Percentiles rank a stretch among this genome's conserved stretches.
phyloP scores from a whole-genome alignment of 768 basidiomycete genomes.

The Boletus rubescentipes region DNA sequence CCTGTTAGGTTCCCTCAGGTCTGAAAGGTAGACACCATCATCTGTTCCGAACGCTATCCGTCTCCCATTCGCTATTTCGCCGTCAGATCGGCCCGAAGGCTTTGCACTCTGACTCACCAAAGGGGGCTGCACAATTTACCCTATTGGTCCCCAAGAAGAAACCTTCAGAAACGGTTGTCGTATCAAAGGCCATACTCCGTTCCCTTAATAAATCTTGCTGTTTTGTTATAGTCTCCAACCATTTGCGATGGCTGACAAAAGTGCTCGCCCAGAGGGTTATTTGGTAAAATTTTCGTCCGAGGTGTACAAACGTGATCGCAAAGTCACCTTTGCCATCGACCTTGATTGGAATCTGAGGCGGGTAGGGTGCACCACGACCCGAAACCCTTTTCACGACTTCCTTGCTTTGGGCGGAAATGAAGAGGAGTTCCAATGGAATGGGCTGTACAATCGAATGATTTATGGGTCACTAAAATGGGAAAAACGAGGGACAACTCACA shows the following conservation, averaged over 20 bases:
- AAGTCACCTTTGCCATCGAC: constrained; percentile 78
- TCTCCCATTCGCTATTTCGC: constrained; percentile 65
- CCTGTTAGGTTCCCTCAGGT: constrained; percentile 70
- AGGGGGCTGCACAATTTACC: constrained; percentile 89
- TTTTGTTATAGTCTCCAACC: constrained; percentile 89
- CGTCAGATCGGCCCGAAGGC: not conserved
- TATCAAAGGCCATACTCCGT: constrained; percentile 84
- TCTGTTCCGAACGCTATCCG: constrained; percentile 96
- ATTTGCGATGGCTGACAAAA: constrained; percentile 82
- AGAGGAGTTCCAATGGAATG: constrained; percentile 90
- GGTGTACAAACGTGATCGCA: constrained; percentile 89
- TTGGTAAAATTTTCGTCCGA: constrained; percentile 90
- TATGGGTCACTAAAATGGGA: constrained; percentile 6
- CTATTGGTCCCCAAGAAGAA: constrained; percentile 85
- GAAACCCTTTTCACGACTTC: constrained; percentile 46
- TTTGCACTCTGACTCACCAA: constrained; percentile 56
- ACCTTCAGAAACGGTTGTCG: constrained; percentile 78
- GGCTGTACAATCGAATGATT: constrained; percentile 51
- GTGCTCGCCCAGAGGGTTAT: constrained; percentile 91
- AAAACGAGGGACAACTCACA: constrained; percentile 47
- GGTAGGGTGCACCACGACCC: constrained; percentile 38
- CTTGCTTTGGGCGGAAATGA: constrained; percentile 64
- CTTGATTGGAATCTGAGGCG: constrained; percentile 50
- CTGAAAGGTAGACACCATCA: constrained; percentile 94
- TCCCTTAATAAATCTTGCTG: constrained; percentile 86